phyloP scores from a whole-genome alignment of 176 grass and related monocot species.

The Pharus latifolius region DNA sequence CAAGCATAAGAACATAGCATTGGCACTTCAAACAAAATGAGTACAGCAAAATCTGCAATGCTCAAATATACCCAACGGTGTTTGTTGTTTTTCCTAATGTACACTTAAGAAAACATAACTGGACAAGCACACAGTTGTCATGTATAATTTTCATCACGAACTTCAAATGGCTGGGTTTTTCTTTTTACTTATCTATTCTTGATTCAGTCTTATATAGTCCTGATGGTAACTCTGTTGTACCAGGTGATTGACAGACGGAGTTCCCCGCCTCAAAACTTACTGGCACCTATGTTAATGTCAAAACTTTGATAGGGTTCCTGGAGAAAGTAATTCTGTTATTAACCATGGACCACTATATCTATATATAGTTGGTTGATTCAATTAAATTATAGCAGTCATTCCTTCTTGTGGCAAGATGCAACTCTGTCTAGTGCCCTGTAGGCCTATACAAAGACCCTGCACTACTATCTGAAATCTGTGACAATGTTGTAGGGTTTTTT shows the following conservation, averaged over 20 bases:
- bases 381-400: not conserved
- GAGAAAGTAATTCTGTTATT: not conserved
- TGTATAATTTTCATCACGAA: no score
- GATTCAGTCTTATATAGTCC: no score
- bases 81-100: not conserved
- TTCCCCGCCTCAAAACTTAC: not conserved
- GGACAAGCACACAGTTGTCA: no score
- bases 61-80: not conserved
- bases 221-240: constrained; percentile 1
- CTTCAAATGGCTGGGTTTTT: no score
- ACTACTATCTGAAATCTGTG: not conserved
- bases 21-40: not conserved
- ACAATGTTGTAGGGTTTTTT: not conserved
- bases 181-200: no score
- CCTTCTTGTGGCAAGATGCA: not conserved
- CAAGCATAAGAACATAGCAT: not conserved
- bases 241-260: constrained; percentile 5
- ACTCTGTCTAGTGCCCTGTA: not conserved
- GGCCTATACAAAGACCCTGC: no score
- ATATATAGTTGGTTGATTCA: constrained; percentile 1
- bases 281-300: not conserved
- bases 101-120: not conserved
- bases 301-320: constrained; percentile 20
- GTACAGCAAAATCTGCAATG: not conserved
- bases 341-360: no score